Percentiles rank a stretch among this genome's conserved stretches.
These are phyloP conservation scores for Magnolia sinica DNA, from an alignment of 164 flowering plant genomes.

Conservation along the genomic window DNA sequence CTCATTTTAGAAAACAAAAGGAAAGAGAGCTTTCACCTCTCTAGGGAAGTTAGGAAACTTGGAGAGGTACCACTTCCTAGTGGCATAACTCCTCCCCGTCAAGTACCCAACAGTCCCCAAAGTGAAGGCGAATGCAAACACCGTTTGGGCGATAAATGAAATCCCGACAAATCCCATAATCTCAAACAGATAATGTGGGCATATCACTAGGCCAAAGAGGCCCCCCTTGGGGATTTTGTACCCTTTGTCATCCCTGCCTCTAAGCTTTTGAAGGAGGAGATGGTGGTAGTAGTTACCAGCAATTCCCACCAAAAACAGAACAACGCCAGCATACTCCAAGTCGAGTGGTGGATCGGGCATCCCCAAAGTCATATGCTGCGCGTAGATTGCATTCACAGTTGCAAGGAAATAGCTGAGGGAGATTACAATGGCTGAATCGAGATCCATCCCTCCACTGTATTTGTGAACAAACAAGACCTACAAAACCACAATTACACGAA, in stretches of 20 bases:
- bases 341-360: slow-evolving; percentile 36
- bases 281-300: slow-evolving; percentile 78
- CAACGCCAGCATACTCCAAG: slow-evolving; percentile 40
- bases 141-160: slow-evolving; percentile 54
- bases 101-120: slow-evolving; percentile 41
- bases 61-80: slow-evolving; percentile 64
- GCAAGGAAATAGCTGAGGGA: slow-evolving; percentile 34
- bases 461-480: slow-evolving; percentile 67
- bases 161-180: slow-evolving; percentile 49
- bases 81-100: slow-evolving; percentile 59
- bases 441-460: slow-evolving; percentile 52
- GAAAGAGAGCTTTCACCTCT: slow-evolving; percentile 56
- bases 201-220: slow-evolving; percentile 48
- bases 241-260: slow-evolving; percentile 32
- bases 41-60: slow-evolving; percentile 64
- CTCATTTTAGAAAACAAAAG: slow-evolving; percentile 45
- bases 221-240: slow-evolving; percentile 73
- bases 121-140: slow-evolving; percentile 35
- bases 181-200: slow-evolving; percentile 82
- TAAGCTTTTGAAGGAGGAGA: slow-evolving; percentile 47
- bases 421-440: slow-evolving; percentile 36
- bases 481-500: neutral
- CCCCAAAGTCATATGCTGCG: slow-evolving; percentile 38
- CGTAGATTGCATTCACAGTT: slow-evolving; percentile 40
- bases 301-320: slow-evolving; percentile 44